phyloP scores from a whole-genome alignment of 2,329 filamentous ascomycete genomes.

The Endoconidiophora laricicola region DNA sequence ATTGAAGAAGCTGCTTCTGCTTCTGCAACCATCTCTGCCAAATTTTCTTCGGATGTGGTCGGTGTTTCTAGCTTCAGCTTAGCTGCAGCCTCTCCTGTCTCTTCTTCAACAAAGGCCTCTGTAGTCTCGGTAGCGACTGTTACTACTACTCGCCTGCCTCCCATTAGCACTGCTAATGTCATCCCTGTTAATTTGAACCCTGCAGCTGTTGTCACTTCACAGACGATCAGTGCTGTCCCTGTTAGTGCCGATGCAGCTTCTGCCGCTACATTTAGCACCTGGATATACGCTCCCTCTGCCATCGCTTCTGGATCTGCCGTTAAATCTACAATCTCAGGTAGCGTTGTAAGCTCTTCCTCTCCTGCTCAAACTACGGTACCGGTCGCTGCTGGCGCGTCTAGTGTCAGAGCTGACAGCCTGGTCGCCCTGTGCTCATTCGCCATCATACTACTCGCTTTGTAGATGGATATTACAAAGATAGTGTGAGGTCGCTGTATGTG shows the following conservation, averaged over 20 bases:
- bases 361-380: not conserved
- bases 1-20: conserved; percentile 14
- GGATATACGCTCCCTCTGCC: not conserved
- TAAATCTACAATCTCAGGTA: not conserved
- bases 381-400: not conserved
- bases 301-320: too few species aligned
- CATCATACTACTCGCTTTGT: not conserved
- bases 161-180: not conserved
- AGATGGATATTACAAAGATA: too few species aligned
- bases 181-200: not conserved
- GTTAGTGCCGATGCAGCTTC: not conserved
- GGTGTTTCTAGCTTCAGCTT: not conserved
- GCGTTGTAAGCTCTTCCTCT: not conserved
- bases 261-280: not conserved
- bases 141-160: not conserved
- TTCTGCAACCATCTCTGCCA: not conserved
- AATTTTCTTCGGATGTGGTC: not conserved
- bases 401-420: not conserved
- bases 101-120: not conserved
- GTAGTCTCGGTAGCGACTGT: conserved; percentile 9
- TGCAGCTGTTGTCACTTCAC: too few species aligned
- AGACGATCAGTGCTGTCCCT: not conserved
- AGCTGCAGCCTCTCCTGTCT: not conserved
- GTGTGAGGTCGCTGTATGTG: too few species aligned
- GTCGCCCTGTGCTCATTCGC: not conserved